phyloP scores from a whole-genome alignment of 23 red algal genomes.

The Gracilaria gracilis region DNA sequence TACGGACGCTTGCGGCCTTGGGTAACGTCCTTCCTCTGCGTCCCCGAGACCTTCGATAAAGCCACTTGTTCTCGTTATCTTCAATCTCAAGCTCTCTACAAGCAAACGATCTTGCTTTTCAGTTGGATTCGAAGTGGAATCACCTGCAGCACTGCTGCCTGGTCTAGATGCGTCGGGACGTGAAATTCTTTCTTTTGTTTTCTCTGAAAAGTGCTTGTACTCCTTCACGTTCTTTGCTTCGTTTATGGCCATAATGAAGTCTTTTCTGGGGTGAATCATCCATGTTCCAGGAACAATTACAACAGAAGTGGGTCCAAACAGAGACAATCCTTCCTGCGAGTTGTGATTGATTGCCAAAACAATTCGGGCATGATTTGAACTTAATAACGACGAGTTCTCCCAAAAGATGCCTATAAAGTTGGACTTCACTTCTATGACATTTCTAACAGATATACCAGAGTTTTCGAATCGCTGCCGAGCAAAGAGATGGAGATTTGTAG shows the following conservation, averaged over 20 bases:
- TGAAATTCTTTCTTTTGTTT: conserved; percentile 14
- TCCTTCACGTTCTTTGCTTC: conserved; percentile 62
- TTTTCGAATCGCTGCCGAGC: conserved; percentile 53
- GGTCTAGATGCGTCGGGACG: conserved; percentile 8
- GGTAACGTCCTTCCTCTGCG: not conserved
- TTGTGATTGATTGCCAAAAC: conserved; percentile 45
- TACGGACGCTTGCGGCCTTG: not conserved
- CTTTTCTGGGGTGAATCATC: conserved; percentile 65
- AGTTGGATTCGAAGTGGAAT: conserved; percentile 32
- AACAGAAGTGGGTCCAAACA: conserved; percentile 40
- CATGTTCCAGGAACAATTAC: conserved; percentile 64
- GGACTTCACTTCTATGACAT: conserved; percentile 61
- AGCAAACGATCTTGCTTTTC: conserved; percentile 54
- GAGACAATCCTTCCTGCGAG: conserved; percentile 14
- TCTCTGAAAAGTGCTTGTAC: conserved; percentile 31
- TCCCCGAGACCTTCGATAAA: conserved; percentile 59
- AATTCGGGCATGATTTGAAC: conserved; percentile 58
- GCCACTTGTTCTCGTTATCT: conserved; percentile 59
- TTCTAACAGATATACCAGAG: conserved; percentile 4
- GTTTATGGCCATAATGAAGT: conserved; percentile 49
- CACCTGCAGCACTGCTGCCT: conserved; percentile 12
- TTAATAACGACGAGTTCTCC: conserved; percentile 47
- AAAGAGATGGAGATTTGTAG: conserved; percentile 58
- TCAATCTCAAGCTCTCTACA: conserved; percentile 56
- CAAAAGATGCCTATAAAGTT: conserved; percentile 72